Evolutionary conservation across 257 asterid genomes (phyloP).

Genomic region (Fraxinus pennsylvanica): DNA sequence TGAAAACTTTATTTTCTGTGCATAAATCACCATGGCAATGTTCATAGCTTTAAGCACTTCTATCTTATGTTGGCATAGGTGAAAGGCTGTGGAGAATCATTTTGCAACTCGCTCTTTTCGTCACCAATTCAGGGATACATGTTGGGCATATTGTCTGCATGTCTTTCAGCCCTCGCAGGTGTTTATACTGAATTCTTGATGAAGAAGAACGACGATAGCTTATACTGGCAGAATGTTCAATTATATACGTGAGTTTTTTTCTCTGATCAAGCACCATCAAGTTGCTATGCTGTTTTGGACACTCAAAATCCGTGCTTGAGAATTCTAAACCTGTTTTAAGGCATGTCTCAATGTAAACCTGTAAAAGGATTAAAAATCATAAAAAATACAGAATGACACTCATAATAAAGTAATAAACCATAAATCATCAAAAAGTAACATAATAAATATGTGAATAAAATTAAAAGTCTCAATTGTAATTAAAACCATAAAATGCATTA

Average conservation of each 20-base stretch:
- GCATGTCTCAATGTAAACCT: not conserved
- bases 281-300: not conserved
- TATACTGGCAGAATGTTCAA: constrained; percentile 94
- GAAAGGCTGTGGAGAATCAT: constrained; percentile 91
- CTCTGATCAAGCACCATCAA: constrained; percentile 8
- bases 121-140: constrained; percentile 89
- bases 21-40: constrained; percentile 9
- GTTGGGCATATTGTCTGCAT: constrained; percentile 87
- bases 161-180: constrained; percentile 94
- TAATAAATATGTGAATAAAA: not conserved
- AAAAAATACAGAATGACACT: not conserved
- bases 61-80: constrained; percentile 47
- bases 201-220: constrained; percentile 97
- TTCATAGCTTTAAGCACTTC: constrained; percentile 1
- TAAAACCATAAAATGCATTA: not conserved
- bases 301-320: not conserved
- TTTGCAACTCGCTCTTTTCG: constrained; percentile 82
- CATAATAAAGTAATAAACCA: not conserved
- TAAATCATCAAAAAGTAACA: not conserved
- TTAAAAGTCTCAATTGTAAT: not conserved
- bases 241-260: constrained; percentile 71
- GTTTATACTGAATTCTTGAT: constrained; percentile 97
- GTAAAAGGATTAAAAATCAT: not conserved
- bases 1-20: constrained; percentile 5
- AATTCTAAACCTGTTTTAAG: not conserved